Evolutionary conservation across 2,329 filamentous ascomycete genomes (phyloP).

Genomic region (Amauroascus niger): DNA sequence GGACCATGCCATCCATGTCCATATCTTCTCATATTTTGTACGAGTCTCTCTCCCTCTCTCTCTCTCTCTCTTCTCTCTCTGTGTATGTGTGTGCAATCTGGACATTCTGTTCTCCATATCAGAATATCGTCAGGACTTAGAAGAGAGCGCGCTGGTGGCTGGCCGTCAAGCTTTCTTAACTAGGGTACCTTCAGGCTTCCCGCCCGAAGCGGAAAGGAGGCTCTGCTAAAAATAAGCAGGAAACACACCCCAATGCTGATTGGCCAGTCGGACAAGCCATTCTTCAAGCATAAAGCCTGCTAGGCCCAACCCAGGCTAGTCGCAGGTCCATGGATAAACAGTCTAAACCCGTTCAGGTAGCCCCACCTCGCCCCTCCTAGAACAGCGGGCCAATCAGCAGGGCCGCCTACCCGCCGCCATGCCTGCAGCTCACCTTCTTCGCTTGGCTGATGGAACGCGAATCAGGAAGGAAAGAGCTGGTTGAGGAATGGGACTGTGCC

Average conservation of each 20-base stretch:
- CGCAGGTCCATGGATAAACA: neutral
- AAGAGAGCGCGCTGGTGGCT: too few species aligned
- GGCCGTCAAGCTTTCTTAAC: neutral
- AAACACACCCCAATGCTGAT: neutral
- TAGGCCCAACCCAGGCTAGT: neutral
- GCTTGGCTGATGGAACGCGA: neutral
- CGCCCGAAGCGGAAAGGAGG: neutral
- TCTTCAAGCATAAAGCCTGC: slow-evolving; percentile 1
- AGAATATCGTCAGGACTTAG: too few species aligned
- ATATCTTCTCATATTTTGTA: neutral
- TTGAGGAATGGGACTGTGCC: neutral
- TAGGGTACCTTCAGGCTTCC: neutral
- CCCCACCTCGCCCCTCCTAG: neutral
- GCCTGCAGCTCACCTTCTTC: neutral
- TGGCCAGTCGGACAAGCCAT: neutral
- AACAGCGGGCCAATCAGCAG: slow-evolving; percentile 9
- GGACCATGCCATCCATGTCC: neutral
- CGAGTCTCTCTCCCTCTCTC: neutral
- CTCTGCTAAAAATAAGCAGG: slow-evolving; percentile 5
- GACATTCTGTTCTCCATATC: too few species aligned
- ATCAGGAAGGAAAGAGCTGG: neutral
- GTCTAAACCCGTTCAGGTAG: neutral
- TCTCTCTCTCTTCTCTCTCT: too few species aligned
- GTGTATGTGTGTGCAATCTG: too few species aligned
- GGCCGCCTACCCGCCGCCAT: slow-evolving; percentile 9